Percentiles rank a stretch among this genome's conserved stretches.
These are phyloP conservation scores for Ajuga chamaepitys DNA, from an alignment of 257 asterid genomes.

Conservation along the genomic window DNA sequence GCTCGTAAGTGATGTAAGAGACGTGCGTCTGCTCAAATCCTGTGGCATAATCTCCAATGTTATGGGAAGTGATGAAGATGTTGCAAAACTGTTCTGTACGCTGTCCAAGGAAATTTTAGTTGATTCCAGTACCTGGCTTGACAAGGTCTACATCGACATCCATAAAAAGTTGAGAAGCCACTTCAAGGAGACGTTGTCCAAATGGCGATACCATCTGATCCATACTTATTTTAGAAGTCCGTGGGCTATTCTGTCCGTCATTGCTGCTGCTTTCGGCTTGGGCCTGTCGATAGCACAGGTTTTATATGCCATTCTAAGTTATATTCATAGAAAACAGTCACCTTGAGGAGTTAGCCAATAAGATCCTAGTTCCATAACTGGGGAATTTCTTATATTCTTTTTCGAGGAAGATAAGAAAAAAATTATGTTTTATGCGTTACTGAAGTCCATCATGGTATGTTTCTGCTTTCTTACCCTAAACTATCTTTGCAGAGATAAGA, in stretches of 20 bases:
- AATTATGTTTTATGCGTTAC: too few species aligned
- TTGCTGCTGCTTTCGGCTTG: constrained; percentile 36
- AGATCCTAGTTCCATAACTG: too few species aligned
- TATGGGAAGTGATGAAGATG: constrained; percentile 32
- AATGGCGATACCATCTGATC: constrained; percentile 22
- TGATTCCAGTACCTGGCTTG: constrained; percentile 20
- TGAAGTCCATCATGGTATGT: too few species aligned
- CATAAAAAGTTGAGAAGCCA: neutral
- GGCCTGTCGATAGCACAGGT: constrained; percentile 32
- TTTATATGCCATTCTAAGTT: constrained; percentile 12
- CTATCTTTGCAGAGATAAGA: neutral
- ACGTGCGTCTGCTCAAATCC: constrained; percentile 27
- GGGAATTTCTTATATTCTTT: too few species aligned
- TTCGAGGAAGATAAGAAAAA: too few species aligned
- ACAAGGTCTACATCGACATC: neutral
- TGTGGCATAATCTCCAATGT: constrained; percentile 23
- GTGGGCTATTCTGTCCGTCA: constrained; percentile 31
- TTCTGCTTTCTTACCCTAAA: neutral
- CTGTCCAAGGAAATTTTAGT: constrained; percentile 18
- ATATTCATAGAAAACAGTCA: neutral
- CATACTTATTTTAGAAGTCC: constrained; percentile 35
- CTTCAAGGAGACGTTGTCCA: constrained; percentile 18
- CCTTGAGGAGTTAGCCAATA: too few species aligned
- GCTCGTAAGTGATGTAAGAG: constrained; percentile 21
- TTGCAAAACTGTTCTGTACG: constrained; percentile 27